These are phyloP conservation scores for Blumeriella jaapii DNA, from an alignment of 2,329 filamentous ascomycete genomes.

Conservation along the genomic window DNA sequence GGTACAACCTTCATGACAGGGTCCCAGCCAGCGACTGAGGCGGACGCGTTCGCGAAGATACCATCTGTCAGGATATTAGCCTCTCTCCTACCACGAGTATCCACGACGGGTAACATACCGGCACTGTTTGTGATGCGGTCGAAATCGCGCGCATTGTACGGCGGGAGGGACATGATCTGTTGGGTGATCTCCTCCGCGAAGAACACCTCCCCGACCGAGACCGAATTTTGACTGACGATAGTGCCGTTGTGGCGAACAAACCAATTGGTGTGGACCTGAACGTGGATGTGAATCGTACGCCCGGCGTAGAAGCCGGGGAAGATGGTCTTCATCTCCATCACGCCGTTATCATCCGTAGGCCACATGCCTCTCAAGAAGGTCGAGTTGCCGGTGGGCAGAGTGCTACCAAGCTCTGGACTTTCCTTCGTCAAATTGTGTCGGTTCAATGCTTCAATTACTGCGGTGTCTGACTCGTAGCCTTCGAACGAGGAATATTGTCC, in stretches of 20 bases:
- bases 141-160: constrained; percentile 35
- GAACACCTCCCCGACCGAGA: constrained; percentile 49
- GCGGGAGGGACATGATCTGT: constrained; percentile 35
- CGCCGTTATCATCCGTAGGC: constrained; percentile 31
- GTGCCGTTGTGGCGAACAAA: too few relatives aligned
- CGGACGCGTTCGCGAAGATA: too few relatives aligned
- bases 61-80: too few relatives aligned
- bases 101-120: too few relatives aligned
- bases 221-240: constrained; percentile 33
- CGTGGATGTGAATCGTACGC: constrained; percentile 37
- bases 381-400: constrained; percentile 26
- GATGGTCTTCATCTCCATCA: constrained; percentile 31
- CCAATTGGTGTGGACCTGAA: constrained; percentile 35
- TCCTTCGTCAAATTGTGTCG: constrained; percentile 24
- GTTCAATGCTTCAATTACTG: too few relatives aligned
- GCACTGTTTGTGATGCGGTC: constrained; percentile 30
- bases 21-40: too few relatives aligned
- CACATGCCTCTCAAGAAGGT: constrained; percentile 33
- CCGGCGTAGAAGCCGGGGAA: constrained; percentile 34
- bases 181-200: constrained; percentile 47
- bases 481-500: constrained; percentile 24
- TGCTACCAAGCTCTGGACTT: constrained; percentile 23
- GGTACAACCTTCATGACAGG: too few relatives aligned
- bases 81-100: too few relatives aligned
- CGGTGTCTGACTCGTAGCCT: constrained; percentile 24